Evolutionary conservation across 31 red algal species (phyloP), one percentile per base, ranked within the genome.

Genomic region (Endocladia muricata): DNA sequence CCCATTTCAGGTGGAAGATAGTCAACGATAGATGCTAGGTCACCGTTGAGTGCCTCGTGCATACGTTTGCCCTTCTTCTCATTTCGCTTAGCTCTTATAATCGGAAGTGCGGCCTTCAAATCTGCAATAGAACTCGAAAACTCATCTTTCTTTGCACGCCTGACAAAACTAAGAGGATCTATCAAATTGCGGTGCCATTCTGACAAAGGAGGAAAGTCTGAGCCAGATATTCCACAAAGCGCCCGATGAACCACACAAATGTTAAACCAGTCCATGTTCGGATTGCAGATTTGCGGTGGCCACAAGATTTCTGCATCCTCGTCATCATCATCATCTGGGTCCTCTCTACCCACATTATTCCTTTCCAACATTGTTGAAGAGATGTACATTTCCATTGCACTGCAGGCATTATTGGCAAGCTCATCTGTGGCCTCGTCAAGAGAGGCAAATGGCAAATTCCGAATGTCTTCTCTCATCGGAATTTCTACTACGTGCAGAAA

Each of bases 181-280:
- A 74, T 81, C 1, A 90, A 34, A 1, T 82, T 28, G 3, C 22
- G 31, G 25, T 90, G 86, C 86, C 86, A 90, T 17, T 77, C 47
- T 0, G 86, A 38, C 36, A 76, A 37, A 5, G 77, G 38, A 23
- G 86, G 86, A 38, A 82, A 82, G 30, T 90, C 86, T 9, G 70
- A 62, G 33, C 60, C 67, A 31, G 37, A 35, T 35, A 44, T 34
- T 7, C 86, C 86, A 61, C 41, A 49, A 38, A 90, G 21, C 8
- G 69, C 71, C n/a, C 86, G 68, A 62, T 82, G 86, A 1, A 90
- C 47, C 21, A 90, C 43, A 31, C 76, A 80, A 38, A 68, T 82
- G 56, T 90, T 80, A 36, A 82, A 82, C 77, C 86, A 81, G 63
- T 82, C 70, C 40, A 90, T 41, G 48, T 77, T 90, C 3, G 86